Percentiles rank a stretch among this genome's conserved stretches.
These are phyloP conservation scores for Coemansia sp. DNA, from an alignment of 192 early-diverging fungal genomes.

Conservation along the genomic window DNA sequence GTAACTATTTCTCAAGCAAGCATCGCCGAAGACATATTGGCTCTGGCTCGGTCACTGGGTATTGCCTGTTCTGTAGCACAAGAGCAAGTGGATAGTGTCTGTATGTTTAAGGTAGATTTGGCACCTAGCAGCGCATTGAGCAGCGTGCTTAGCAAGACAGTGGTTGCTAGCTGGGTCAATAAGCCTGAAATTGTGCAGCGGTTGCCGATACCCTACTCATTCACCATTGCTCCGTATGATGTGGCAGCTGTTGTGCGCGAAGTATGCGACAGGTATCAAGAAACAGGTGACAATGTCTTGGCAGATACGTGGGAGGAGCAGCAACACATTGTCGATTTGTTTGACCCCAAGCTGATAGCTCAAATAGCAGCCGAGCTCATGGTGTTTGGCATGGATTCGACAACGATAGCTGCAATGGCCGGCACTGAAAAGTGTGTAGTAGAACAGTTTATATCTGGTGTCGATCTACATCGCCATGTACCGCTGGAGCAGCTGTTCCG, in stretches of 20 bases:
- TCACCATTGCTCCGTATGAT: constrained; percentile 9
- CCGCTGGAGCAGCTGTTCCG: constrained; percentile 5
- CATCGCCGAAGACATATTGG: neutral
- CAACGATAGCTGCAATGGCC: neutral
- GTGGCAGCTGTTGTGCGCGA: constrained; percentile 4
- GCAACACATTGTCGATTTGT: neutral
- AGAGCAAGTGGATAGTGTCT: no score
- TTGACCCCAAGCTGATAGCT: constrained; percentile 8
- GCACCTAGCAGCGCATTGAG: constrained; percentile 20
- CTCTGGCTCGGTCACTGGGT: constrained; percentile 25
- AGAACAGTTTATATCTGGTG: constrained; percentile 2
- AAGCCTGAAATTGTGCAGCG: constrained; percentile 4
- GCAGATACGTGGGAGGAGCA: neutral
- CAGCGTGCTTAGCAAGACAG: constrained; percentile 15
- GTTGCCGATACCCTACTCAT: constrained; percentile 16
- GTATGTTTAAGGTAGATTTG: neutral
- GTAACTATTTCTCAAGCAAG: neutral
- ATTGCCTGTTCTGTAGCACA: constrained; percentile 2
- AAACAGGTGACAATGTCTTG: no score
- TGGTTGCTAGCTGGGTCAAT: neutral
- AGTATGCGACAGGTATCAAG: neutral
- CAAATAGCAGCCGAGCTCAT: neutral
- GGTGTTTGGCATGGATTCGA: neutral
- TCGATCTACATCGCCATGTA: neutral
- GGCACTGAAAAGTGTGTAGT: neutral